A percentile compares a stretch with the other conserved stretches of the same genome.
Evolutionary conservation across 2,329 filamentous ascomycete genomes (phyloP).

Genomic region (Trichoderma aggressivum): DNA sequence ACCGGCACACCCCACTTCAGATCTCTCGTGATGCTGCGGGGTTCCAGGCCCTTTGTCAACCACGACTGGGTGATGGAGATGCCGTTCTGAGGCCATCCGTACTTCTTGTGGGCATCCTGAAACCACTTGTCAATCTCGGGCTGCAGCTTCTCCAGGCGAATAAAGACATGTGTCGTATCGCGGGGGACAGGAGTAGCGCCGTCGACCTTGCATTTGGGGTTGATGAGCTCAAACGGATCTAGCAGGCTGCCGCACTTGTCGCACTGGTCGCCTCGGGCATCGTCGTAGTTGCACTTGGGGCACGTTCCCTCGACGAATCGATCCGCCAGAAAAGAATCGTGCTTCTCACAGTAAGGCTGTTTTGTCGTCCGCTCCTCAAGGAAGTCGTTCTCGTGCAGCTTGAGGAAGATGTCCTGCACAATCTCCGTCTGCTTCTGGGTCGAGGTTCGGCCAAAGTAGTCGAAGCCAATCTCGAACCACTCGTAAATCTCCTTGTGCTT

Average conservation of each 20-base stretch:
- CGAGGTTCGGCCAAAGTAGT: constrained; percentile 90
- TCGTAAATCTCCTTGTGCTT: constrained; percentile 89
- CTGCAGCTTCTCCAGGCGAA: constrained; percentile 82
- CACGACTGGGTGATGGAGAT: constrained; percentile 74
- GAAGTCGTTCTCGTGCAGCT: constrained; percentile 84
- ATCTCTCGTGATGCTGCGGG: constrained; percentile 87
- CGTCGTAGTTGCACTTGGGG: constrained; percentile 67
- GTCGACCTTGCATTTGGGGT: constrained; percentile 89
- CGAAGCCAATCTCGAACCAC: constrained; percentile 94
- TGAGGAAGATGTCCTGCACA: constrained; percentile 83
- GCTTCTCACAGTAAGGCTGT: constrained; percentile 85
- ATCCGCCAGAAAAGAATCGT: constrained; percentile 76
- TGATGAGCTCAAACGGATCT: constrained; percentile 72
- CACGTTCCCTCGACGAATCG: constrained; percentile 80
- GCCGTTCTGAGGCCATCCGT: constrained; percentile 73
- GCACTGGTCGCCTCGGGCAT: constrained; percentile 71
- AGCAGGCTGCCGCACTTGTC: constrained; percentile 70
- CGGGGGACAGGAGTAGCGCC: constrained; percentile 73
- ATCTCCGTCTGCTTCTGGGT: constrained; percentile 88
- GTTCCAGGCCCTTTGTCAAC: constrained; percentile 79
- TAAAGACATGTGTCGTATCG: constrained; percentile 85
- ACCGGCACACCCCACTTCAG: constrained; percentile 79
- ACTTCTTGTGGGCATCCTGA: constrained; percentile 66
- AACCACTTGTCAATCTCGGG: constrained; percentile 76
- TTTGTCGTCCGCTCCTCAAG: constrained; percentile 82